Percentiles rank a stretch among this genome's conserved stretches.
phyloP scores from a whole-genome alignment of 495 filamentous ascomycete species.

The Bacidia gigantensis region DNA sequence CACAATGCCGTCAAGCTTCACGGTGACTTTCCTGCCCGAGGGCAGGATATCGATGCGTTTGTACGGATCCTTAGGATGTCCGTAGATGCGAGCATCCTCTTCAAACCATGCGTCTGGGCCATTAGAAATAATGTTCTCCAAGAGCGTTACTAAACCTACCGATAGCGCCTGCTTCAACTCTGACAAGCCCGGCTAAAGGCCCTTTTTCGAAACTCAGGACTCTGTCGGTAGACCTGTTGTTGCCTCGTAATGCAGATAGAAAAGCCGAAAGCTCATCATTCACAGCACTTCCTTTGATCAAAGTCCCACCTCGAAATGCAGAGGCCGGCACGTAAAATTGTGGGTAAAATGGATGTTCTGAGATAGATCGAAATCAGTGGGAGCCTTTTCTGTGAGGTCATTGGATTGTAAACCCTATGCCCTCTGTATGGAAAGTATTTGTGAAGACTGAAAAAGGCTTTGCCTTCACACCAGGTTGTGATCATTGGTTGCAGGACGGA shows the following conservation, averaged over 20 bases:
- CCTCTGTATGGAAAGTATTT: no score
- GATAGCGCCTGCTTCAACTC: constrained; percentile 11
- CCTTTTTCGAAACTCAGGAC: constrained; percentile 14
- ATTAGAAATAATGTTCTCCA: background rate
- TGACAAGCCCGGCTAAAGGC: constrained; percentile 9
- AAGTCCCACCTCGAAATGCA: background rate
- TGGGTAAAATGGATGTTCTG: constrained; percentile 13
- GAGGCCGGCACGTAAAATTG: constrained; percentile 8
- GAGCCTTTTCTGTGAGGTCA: no score
- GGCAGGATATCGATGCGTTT: constrained; percentile 44
- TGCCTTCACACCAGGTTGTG: no score
- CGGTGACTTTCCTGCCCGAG: constrained; percentile 33
- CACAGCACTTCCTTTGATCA: constrained; percentile 12
- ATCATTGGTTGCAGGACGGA: no score
- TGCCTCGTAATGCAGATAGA: constrained; percentile 11
- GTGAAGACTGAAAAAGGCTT: no score
- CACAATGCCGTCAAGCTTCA: constrained; percentile 32
- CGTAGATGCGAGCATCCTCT: constrained; percentile 42
- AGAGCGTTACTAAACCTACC: background rate
- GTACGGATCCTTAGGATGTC: constrained; percentile 48
- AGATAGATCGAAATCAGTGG: background rate
- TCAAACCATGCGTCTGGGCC: constrained; percentile 41
- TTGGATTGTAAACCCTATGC: no score
- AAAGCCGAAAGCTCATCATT: constrained; percentile 12
- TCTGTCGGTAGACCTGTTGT: constrained; percentile 3